Evolutionary conservation across 768 basidiomycete genomes (phyloP).

Genomic region (Russula virescens): DNA sequence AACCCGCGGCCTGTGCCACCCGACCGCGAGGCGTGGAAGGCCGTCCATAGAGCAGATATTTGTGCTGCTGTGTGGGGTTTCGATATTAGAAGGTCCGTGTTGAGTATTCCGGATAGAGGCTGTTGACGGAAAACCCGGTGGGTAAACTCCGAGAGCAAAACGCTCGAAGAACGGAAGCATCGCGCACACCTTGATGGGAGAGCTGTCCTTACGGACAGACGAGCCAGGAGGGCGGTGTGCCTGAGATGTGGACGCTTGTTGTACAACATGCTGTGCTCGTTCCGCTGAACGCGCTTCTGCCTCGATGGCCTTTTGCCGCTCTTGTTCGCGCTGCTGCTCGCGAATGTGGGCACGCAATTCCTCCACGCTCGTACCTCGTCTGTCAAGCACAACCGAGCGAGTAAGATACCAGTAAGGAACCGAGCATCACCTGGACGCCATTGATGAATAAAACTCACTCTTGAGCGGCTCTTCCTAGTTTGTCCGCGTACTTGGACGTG

Average conservation of each 20-base stretch:
- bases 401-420: slow-evolving; percentile 4
- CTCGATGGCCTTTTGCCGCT: slow-evolving; percentile 16
- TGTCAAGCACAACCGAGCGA: background rate
- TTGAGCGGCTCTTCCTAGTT: slow-evolving; percentile 55
- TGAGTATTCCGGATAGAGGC: slow-evolving; percentile 80
- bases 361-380: slow-evolving; percentile 17
- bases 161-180: slow-evolving; percentile 21
- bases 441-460: slow-evolving; percentile 44
- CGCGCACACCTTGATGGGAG: slow-evolving; percentile 60
- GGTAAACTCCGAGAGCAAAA: background rate
- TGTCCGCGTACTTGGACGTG: slow-evolving; percentile 57
- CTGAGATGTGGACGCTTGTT: slow-evolving; percentile 17
- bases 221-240: slow-evolving; percentile 9
- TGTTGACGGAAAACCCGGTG: slow-evolving; percentile 31
- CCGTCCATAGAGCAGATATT: slow-evolving; percentile 80
- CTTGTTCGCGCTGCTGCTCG: slow-evolving; percentile 14
- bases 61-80: slow-evolving; percentile 67
- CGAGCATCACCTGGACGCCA: slow-evolving; percentile 7
- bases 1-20: slow-evolving; percentile 77
- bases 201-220: slow-evolving; percentile 50
- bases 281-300: slow-evolving; percentile 21
- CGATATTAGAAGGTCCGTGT: slow-evolving; percentile 60
- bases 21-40: slow-evolving; percentile 80
- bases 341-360: slow-evolving; percentile 8
- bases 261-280: background rate